Percentiles rank a stretch among this genome's conserved stretches.
phyloP scores from a whole-genome alignment of 225 moss, liverwort and hornwort species.

The Marchantia paleacea region DNA sequence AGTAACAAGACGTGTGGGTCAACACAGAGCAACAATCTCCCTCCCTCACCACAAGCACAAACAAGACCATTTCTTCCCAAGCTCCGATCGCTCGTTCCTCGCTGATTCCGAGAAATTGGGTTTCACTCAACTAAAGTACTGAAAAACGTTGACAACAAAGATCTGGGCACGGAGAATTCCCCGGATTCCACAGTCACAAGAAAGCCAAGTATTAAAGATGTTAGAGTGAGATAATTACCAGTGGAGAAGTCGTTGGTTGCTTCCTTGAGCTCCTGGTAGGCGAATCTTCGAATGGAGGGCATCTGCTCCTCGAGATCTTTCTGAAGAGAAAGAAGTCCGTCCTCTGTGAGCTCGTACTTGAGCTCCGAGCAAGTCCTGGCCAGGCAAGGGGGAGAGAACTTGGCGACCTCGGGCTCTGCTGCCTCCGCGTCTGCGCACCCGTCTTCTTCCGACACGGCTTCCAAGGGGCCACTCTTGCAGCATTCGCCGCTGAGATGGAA shows the following conservation, averaged over 20 bases:
- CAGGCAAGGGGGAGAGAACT: slow-evolving; percentile 11
- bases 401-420: background rate
- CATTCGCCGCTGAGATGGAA: background rate
- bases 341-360: slow-evolving; percentile 28
- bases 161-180: background rate
- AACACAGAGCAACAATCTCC: background rate
- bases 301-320: slow-evolving; percentile 18
- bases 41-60: background rate
- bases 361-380: slow-evolving; percentile 21
- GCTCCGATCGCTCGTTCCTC: too few species aligned
- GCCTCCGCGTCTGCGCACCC: background rate
- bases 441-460: slow-evolving; percentile 20
- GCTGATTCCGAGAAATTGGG: too few species aligned
- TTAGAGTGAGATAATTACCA: background rate
- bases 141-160: too few species aligned
- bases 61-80: background rate
- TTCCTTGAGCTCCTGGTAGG: slow-evolving; percentile 22
- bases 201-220: too few species aligned
- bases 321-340: slow-evolving; percentile 27
- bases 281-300: slow-evolving; percentile 29
- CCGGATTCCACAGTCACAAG: background rate
- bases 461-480: background rate
- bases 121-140: too few species aligned
- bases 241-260: slow-evolving; percentile 26
- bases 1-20: background rate